A percentile compares a stretch with the other conserved stretches of the same genome.
phyloP scores from a whole-genome alignment of 352 stramenopile genomes.

The Lagenidium giganteum region DNA sequence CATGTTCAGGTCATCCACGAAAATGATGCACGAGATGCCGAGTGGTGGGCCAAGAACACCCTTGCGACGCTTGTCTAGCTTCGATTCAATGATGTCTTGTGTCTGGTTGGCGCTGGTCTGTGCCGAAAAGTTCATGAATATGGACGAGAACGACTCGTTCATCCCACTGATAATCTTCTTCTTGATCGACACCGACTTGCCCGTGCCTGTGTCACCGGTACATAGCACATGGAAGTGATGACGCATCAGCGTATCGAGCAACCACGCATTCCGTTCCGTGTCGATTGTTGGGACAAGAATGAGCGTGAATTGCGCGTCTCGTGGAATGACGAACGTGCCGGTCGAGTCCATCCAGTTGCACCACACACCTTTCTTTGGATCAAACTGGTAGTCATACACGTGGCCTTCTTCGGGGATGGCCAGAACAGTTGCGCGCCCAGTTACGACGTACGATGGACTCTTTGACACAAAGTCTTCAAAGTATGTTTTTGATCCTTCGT shows the following conservation, averaged over 20 bases:
- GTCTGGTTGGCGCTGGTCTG: conserved; percentile 93
- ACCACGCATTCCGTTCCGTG: conserved; percentile 88
- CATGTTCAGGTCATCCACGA: conserved; percentile 95
- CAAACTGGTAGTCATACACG: conserved; percentile 91
- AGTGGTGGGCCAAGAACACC: conserved; percentile 87
- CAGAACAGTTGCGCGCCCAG: conserved; percentile 22
- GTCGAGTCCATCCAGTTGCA: conserved; percentile 64
- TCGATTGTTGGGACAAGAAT: conserved; percentile 93
- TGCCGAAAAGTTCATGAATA: conserved; percentile 92
- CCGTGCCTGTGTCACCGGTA: conserved; percentile 91
- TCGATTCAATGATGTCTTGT: conserved; percentile 92
- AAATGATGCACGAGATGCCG: conserved; percentile 89
- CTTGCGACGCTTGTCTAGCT: conserved; percentile 93
- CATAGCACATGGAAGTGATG: conserved; percentile 89
- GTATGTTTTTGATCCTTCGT: conserved; percentile 30
- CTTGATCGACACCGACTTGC: conserved; percentile 92
- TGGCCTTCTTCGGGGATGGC: conserved; percentile 56
- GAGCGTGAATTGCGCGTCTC: conserved; percentile 75
- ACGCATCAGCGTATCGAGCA: conserved; percentile 85
- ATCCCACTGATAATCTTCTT: conserved; percentile 87
- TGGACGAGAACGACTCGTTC: conserved; percentile 76
- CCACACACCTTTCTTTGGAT: conserved; percentile 82
- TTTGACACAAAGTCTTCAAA: conserved; percentile 88
- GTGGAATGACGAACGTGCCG: conserved; percentile 50
- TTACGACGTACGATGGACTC: conserved; percentile 62